These are phyloP conservation scores for Pyricularia sp. DNA, from an alignment of 2,329 filamentous ascomycete species.

Conservation along the genomic window DNA sequence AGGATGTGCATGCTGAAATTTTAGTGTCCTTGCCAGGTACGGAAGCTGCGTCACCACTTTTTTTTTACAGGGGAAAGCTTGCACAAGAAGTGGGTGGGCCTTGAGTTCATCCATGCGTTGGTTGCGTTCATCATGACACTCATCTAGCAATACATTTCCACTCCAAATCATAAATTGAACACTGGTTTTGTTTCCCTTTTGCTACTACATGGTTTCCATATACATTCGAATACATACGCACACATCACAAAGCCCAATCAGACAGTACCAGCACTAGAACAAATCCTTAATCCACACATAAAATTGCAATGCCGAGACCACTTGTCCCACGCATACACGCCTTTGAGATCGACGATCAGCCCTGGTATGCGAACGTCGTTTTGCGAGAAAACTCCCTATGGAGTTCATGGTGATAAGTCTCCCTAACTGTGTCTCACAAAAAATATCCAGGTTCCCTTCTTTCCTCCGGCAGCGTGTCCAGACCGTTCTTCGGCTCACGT, in stretches of 20 bases:
- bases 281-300: neutral
- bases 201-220: neutral
- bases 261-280: neutral
- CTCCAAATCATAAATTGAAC: neutral
- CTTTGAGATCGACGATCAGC: constrained; percentile 54
- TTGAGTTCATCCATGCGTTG: neutral
- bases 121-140: neutral
- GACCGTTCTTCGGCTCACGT: constrained; percentile 48
- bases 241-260: neutral
- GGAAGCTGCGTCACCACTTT: neutral
- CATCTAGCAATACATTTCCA: neutral
- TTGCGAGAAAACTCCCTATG: neutral
- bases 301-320: neutral
- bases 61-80: neutral
- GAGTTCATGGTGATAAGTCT: neutral
- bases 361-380: constrained; percentile 35
- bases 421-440: neutral
- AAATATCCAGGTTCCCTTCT: constrained; percentile 43
- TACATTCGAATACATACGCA: neutral
- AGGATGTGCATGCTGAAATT: neutral
- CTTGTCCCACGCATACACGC: constrained; percentile 46
- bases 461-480: constrained; percentile 53
- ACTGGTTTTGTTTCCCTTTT: neutral
- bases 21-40: neutral
- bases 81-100: neutral